Conservation (phyloP, 2,329 filamentous ascomycete species). For the Ophiostoma fasciatum region DNA sequence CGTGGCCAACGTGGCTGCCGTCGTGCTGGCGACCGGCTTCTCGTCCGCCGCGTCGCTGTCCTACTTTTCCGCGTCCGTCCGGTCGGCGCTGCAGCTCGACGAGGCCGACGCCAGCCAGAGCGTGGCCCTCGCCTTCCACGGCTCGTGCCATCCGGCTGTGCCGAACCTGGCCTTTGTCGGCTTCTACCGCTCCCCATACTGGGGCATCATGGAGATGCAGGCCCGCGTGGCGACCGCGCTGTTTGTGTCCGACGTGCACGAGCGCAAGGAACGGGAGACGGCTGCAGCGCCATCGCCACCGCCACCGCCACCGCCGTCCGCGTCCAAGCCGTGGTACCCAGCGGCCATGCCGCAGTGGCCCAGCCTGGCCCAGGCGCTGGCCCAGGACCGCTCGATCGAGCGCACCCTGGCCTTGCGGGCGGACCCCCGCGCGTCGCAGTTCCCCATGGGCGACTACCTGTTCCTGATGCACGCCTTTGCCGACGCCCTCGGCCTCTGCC, state of each 20-base stretch:
- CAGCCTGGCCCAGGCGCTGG: conserved; percentile 25
- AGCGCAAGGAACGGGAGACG: too few relatives aligned
- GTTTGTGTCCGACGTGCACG: conserved; percentile 24
- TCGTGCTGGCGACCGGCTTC: conserved; percentile 67
- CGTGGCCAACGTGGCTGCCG: conserved; percentile 44
- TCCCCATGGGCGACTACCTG: conserved; percentile 71
- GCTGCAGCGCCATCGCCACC: too few relatives aligned
- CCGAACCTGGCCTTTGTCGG: conserved; percentile 63
- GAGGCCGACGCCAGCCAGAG: conserved; percentile 40
- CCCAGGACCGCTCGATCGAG: conserved; percentile 27
- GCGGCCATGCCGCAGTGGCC: conserved; percentile 12
- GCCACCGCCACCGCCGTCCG: conserved; percentile 9
- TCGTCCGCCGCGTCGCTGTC: conserved; percentile 46
- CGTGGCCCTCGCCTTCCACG: conserved; percentile 52
- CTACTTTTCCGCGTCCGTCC: conserved; percentile 44
- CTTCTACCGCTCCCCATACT: conserved; percentile 73
- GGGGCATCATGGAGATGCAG: conserved; percentile 82
- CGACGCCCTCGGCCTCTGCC: conserved; percentile 38
- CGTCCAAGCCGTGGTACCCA: background rate
- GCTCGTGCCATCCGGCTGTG: conserved; percentile 43
- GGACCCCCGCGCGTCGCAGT: conserved; percentile 45
- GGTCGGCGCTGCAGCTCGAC: conserved; percentile 42
- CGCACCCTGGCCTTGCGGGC: conserved; percentile 35
- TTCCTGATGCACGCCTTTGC: conserved; percentile 62
- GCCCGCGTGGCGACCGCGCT: conserved; percentile 49